Evolutionary conservation across 352 stramenopile genomes (phyloP).

Genomic region (Elongisporangium prolatum): DNA sequence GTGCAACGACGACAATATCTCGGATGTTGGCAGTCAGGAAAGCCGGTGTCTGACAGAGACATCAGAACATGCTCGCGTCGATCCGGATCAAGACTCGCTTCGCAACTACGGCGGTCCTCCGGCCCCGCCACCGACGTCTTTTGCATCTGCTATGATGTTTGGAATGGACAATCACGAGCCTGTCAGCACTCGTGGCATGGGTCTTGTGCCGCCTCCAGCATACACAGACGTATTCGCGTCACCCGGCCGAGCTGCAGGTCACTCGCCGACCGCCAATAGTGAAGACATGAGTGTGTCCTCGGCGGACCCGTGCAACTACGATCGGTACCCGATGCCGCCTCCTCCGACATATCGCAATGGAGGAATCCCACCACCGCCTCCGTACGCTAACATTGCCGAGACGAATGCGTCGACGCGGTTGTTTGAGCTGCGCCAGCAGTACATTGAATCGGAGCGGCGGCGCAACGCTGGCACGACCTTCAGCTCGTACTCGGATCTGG

Average conservation of each 20-base stretch:
- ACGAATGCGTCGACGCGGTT: constrained; percentile 19
- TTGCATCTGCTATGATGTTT: neutral
- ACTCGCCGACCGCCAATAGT: constrained; percentile 13
- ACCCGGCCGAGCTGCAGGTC: constrained; percentile 11
- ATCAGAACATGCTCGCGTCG: neutral
- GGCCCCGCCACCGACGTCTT: neutral
- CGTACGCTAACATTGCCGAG: constrained; percentile 37
- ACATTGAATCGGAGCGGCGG: constrained; percentile 60
- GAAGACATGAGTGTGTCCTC: constrained; percentile 17
- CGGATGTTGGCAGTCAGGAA: constrained; percentile 9
- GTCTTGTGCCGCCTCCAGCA: constrained; percentile 26
- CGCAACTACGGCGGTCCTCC: neutral
- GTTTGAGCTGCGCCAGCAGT: constrained; percentile 57
- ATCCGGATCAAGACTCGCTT: neutral
- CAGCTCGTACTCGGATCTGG: constrained; percentile 63
- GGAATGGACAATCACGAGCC: neutral
- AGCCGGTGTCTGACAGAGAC: constrained; percentile 7
- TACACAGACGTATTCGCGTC: constrained; percentile 37
- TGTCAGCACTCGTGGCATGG: constrained; percentile 7
- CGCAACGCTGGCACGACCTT: constrained; percentile 51
- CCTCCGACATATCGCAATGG: neutral
- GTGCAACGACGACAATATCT: constrained; percentile 5
- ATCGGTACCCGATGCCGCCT: neutral
- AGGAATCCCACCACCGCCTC: constrained; percentile 30
- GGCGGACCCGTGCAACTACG: neutral